These are phyloP conservation scores for Gautieria morchelliformis DNA, from an alignment of 768 basidiomycete species.

Conservation along the genomic window DNA sequence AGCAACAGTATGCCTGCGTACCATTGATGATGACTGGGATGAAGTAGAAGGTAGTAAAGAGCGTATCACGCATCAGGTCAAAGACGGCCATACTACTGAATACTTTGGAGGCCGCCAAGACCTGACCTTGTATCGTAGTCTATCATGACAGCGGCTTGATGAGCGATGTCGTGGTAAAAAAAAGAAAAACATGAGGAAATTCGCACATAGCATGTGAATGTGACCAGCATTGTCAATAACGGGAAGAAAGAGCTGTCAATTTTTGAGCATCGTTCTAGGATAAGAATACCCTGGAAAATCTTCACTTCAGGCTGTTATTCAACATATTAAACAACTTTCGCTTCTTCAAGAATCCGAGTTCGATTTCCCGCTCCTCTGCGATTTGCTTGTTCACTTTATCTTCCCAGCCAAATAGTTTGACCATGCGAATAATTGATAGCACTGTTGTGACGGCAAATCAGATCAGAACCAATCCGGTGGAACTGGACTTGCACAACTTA, in stretches of 20 bases:
- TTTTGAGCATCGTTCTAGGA: background rate
- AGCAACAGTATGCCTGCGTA: background rate
- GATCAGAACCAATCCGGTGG: background rate
- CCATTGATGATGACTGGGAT: conserved; percentile 20
- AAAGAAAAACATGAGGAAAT: background rate
- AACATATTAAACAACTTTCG: conserved; percentile 40
- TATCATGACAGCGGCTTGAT: background rate
- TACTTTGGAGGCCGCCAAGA: conserved; percentile 23
- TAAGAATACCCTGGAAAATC: background rate
- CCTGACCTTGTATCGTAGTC: background rate
- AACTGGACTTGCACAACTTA: conserved; percentile 11
- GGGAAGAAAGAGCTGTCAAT: conserved; percentile 47
- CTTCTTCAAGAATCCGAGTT: conserved; percentile 46
- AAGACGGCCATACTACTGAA: conserved; percentile 26
- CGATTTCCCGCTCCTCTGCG: conserved; percentile 47
- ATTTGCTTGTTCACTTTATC: conserved; percentile 41
- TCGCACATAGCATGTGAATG: conserved; percentile 50
- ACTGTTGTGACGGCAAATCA: conserved; percentile 22
- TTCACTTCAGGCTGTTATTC: conserved; percentile 35
- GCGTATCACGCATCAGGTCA: too few species aligned
- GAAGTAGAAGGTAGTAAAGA: conserved; percentile 22
- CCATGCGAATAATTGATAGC: conserved; percentile 51
- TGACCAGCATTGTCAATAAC: conserved; percentile 53
- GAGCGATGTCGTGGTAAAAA: background rate
- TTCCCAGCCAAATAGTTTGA: conserved; percentile 57